Percentiles rank a stretch among this genome's conserved stretches.
phyloP scores from a whole-genome alignment of 768 basidiomycete genomes.

The Pleurotus tuoliensis region DNA sequence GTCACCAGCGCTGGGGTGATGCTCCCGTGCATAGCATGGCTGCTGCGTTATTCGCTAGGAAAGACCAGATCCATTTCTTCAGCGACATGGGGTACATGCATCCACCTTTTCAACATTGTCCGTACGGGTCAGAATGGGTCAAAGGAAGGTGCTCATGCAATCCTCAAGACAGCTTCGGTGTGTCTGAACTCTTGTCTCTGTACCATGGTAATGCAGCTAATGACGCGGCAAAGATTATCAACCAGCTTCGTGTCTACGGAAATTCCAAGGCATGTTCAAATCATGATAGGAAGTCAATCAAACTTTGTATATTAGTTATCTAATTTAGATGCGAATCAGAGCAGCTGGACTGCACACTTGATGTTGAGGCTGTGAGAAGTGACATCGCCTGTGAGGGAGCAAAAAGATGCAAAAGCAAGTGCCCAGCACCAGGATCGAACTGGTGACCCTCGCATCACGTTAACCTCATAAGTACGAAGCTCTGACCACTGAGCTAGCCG shows the following conservation, averaged over 20 bases:
- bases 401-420: background rate
- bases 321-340: background rate
- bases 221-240: background rate
- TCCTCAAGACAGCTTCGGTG: conserved; percentile 57
- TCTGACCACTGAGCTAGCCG: conserved; percentile 9
- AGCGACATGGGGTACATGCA: conserved; percentile 81
- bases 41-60: conserved; percentile 50
- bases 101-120: conserved; percentile 72
- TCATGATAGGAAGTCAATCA: background rate
- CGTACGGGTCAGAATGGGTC: conserved; percentile 39
- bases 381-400: background rate
- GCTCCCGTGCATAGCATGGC: conserved; percentile 59
- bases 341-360: background rate
- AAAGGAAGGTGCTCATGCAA: conserved; percentile 64
- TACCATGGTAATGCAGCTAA: background rate
- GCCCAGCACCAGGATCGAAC: conserved; percentile 9
- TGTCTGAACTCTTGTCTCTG: conserved; percentile 9
- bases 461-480: conserved; percentile 9
- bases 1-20: conserved; percentile 31
- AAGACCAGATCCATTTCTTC: conserved; percentile 79
- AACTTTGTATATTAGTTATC: background rate
- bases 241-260: background rate
- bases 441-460: conserved; percentile 8
- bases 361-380: background rate
- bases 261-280: conserved; percentile 5